Evolutionary conservation across 1,139 yeast species (phyloP), one percentile per base, ranked within the genome.

Genomic region (Kodamaea suecica): DNA sequence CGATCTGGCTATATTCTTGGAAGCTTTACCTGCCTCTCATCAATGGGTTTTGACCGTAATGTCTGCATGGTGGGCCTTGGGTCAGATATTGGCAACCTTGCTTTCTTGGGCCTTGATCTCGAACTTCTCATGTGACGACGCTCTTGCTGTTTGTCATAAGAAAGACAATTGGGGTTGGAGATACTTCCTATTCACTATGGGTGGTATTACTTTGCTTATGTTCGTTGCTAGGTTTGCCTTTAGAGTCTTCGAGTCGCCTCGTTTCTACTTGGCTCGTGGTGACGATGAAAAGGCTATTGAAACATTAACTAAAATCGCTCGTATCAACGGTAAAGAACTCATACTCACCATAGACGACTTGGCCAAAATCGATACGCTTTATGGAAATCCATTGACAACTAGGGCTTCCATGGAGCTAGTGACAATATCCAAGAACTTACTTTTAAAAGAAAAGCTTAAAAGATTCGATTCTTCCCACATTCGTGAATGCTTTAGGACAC

Each of bases 51-150:
- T 67, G 40, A 66, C 73, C 0, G 66, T 63, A 17, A 64, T 68
- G 70, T 61, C 70, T 3, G 49, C 54, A 7, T 67, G 70, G 68
- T 68, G 73, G 74, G 63, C 72, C 3, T 43, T 66, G 27, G 72
- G 72, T 5, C 73, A 67, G 43, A 47, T 66, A 14, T 47, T 65
- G 14, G 62, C 71, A 19, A 66, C 63, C 33, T 53, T 66, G 26
- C 41, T 68, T 13, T 55, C 70, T 9, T 66, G 73, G 72, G 72
- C 62, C 1, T 54, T 68, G 26, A 58, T 68, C 21, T 49, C 66
- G 5, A 66, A 64, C 42, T 67, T 43, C 39, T 63, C 71, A 5
- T 67, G 73, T 49, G 47, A 43, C 21, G 54, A 51, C 31, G 38
- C 48, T 3, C 32, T 30, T 2, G 30, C 29, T 4, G 43, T 39